Base-by-base conservation (phyloP, 441 rosid genomes). In the Adansonia rubrostipa region DNA sequence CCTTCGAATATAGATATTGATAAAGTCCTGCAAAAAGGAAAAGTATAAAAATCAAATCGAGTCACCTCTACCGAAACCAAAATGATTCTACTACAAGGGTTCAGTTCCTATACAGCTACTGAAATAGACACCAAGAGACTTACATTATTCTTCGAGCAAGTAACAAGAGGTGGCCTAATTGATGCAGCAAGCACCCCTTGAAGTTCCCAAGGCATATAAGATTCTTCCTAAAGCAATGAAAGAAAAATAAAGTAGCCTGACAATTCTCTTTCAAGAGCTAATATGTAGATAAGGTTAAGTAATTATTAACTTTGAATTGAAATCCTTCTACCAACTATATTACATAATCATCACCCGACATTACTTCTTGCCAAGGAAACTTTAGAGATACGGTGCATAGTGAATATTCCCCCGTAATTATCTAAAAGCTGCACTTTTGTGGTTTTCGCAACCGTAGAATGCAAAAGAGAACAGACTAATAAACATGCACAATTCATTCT, bases 131-230 rank as follows among this genome's bases (percentile, higher is more conserved):
- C 60, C 62, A 70, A 83, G 76, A 78, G 78, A 50, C 87, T 42
- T 64, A 93, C 99, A 83, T 86, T 87, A 78, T 88, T 87, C 88
- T 92, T 96, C 17, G 88, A 83, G 20, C 62, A 79, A 62, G 72
- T 66, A 76, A 93, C 82, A 48, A 80, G 80, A 71, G 93, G 80
- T 0, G 78, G 89, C 82, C 86, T 86, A 67, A 82, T 65, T 6
- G 92, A 80, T 73, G 80, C 40, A 51, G 90, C 83, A 79, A 84
- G 71, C 70, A 70, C 80, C 74, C 83, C 90, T 51, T 77, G 82
- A 64, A 83, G 60, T 67, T 86, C 86, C 89, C 86, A 86, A 24
- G 82, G 81, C 48, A 77, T 64, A 68, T 74, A 20, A 80, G 33
- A 71, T 80, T 85, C 89, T 71, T 81, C 88, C 99, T 96, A 86